These are phyloP conservation scores for Neophaeococcomyces aloes DNA, from an alignment of 2,329 filamentous ascomycete species.

Conservation along the genomic window DNA sequence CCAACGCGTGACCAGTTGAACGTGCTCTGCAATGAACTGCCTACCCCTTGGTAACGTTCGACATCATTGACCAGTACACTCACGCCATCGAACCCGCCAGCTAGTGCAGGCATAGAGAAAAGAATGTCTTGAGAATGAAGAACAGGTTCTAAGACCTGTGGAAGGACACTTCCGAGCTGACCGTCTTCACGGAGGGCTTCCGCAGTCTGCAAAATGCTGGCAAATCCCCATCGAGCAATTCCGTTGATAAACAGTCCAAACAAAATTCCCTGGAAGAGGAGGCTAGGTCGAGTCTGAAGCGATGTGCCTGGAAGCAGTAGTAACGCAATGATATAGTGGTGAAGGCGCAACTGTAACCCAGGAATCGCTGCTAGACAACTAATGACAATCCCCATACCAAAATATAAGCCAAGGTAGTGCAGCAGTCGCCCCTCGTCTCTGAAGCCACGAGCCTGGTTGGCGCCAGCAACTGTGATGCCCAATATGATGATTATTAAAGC, in stretches of 20 bases:
- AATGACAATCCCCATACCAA: constrained; percentile 33
- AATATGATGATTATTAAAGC: constrained; percentile 46
- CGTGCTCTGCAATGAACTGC: neutral
- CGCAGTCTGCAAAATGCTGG: constrained; percentile 48
- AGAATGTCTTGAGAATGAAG: constrained; percentile 9
- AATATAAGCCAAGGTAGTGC: constrained; percentile 40
- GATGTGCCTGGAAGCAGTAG: constrained; percentile 49
- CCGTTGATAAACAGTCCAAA: constrained; percentile 54
- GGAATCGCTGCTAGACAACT: constrained; percentile 38
- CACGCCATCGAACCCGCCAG: constrained; percentile 13
- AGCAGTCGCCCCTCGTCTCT: constrained; percentile 49
- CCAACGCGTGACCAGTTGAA: constrained; percentile 15
- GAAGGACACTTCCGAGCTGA: constrained; percentile 11
- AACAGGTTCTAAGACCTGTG: constrained; percentile 2
- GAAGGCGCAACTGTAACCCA: constrained; percentile 50
- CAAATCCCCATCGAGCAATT: constrained; percentile 54
- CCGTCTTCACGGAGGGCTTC: constrained; percentile 34
- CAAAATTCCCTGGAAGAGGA: constrained; percentile 52
- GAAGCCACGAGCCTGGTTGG: constrained; percentile 47
- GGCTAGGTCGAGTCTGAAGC: constrained; percentile 47
- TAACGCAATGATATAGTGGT: constrained; percentile 53
- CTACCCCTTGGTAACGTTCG: constrained; percentile 11
- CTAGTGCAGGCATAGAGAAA: constrained; percentile 2
- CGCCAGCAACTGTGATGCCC: constrained; percentile 40
- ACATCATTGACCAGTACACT: constrained; percentile 22